A percentile compares a stretch with the other conserved stretches of the same genome.
Conservation (phyloP, 352 stramenopile species). For the Thraustochytrium sp. region DNA sequence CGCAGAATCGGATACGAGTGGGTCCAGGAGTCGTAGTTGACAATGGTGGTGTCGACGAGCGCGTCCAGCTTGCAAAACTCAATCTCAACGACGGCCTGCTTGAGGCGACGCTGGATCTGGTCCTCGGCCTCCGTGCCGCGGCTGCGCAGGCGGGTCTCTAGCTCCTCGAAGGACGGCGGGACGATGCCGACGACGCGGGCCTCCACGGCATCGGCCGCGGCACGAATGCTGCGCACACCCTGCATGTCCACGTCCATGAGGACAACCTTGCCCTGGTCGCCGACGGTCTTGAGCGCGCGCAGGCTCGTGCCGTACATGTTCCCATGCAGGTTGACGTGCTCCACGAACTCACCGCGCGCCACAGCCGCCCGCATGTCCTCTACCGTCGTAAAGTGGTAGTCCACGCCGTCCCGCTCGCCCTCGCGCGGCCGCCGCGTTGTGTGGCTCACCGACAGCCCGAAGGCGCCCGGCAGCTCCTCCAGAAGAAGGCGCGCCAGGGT, state of each 20-base stretch:
- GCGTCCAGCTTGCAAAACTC: conserved; percentile 54
- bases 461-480: conserved; percentile 65
- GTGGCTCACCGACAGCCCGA: conserved; percentile 82
- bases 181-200: conserved; percentile 74
- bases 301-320: conserved; percentile 81
- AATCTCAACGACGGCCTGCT: conserved; percentile 71
- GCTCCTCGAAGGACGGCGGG: conserved; percentile 75
- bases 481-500: conserved; percentile 79
- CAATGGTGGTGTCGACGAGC: conserved; percentile 66
- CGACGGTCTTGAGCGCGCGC: conserved; percentile 60
- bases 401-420: conserved; percentile 46
- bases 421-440: conserved; percentile 70
- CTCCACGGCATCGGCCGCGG: conserved; percentile 65
- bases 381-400: conserved; percentile 75
- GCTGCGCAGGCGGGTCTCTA: conserved; percentile 72
- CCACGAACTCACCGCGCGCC: conserved; percentile 67
- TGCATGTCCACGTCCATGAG: conserved; percentile 85
- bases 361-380: conserved; percentile 70
- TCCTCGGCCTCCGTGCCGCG: conserved; percentile 76
- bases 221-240: conserved; percentile 64
- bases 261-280: conserved; percentile 72
- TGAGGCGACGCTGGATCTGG: conserved; percentile 69
- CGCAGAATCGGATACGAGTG: not conserved
- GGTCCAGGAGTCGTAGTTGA: conserved; percentile 64
- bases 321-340: conserved; percentile 77